phyloP scores from a whole-genome alignment of 495 filamentous ascomycete genomes.

The Neurospora sp. region DNA sequence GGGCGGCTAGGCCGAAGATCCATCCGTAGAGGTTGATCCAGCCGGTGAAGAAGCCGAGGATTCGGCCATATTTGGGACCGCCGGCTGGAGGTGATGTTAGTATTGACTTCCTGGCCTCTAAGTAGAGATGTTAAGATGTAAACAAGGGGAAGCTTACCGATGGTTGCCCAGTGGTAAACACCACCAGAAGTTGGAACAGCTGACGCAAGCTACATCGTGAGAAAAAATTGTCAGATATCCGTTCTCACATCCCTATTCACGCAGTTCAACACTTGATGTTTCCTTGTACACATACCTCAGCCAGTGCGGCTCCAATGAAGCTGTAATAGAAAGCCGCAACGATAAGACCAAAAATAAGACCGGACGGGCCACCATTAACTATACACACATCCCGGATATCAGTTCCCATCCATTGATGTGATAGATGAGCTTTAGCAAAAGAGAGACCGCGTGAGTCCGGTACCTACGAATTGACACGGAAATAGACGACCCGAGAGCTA shows the following conservation, averaged over 20 bases:
- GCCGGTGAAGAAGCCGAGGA: slow-evolving; percentile 68
- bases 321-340: slow-evolving; percentile 36
- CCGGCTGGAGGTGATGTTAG: slow-evolving; percentile 26
- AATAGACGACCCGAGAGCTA: slow-evolving; percentile 43
- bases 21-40: slow-evolving; percentile 78
- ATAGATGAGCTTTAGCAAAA: neutral
- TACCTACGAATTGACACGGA: slow-evolving; percentile 42
- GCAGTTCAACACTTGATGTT: neutral
- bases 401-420: neutral
- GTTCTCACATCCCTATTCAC: neutral
- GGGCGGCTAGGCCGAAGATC: slow-evolving; percentile 55
- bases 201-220: slow-evolving; percentile 52
- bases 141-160: slow-evolving; percentile 27
- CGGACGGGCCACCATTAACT: slow-evolving; percentile 50
- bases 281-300: slow-evolving; percentile 23
- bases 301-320: slow-evolving; percentile 34
- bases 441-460: neutral
- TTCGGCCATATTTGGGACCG: slow-evolving; percentile 56
- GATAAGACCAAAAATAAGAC: slow-evolving; percentile 45
- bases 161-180: slow-evolving; percentile 78
- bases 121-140: neutral
- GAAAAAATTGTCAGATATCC: neutral
- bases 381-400: neutral
- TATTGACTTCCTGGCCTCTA: neutral
- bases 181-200: slow-evolving; percentile 72